A percentile compares a stretch with the other conserved stretches of the same genome.
phyloP scores from a whole-genome alignment of 371 early-diverging fungal species.

The Haplosporangium sp. region DNA sequence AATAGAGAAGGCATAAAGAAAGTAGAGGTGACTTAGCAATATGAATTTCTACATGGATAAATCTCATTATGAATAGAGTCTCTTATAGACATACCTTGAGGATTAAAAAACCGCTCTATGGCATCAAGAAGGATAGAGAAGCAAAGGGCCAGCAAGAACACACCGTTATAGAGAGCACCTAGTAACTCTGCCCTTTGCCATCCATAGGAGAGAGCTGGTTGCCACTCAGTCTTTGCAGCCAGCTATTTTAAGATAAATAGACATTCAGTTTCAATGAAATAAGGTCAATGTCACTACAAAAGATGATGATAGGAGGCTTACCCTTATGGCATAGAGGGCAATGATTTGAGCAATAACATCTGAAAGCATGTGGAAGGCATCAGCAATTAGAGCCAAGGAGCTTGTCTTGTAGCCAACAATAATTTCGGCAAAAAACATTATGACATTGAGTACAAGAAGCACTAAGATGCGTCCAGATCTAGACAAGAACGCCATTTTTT shows the following conservation, averaged over 20 bases:
- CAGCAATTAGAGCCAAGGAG: conserved; percentile 92
- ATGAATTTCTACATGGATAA: too few species aligned
- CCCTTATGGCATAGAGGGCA: conserved; percentile 88
- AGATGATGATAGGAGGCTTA: conserved; percentile 35
- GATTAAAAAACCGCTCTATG: conserved; percentile 84
- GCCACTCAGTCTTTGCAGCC: conserved; percentile 60
- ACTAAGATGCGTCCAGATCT: conserved; percentile 62
- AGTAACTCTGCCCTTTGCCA: conserved; percentile 94
- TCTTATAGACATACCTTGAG: conserved; percentile 56
- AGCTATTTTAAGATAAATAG: conserved; percentile 35
- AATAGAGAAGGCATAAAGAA: conserved; percentile 2
- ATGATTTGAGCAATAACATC: conserved; percentile 86
- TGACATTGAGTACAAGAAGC: conserved; percentile 72
- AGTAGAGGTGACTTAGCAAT: neutral
- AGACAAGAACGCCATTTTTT: conserved; percentile 31
- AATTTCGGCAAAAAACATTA: conserved; percentile 84
- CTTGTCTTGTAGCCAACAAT: conserved; percentile 80
- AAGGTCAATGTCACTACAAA: too few species aligned
- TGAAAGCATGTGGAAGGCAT: conserved; percentile 94
- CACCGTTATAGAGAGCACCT: conserved; percentile 92
- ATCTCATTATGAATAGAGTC: neutral
- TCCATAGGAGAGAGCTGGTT: conserved; percentile 85
- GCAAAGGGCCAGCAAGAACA: conserved; percentile 89
- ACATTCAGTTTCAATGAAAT: neutral
- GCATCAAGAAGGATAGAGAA: conserved; percentile 90